Evolutionary conservation across 2,329 filamentous ascomycete species (phyloP).

Genomic region (Ceratocystis huliohia): DNA sequence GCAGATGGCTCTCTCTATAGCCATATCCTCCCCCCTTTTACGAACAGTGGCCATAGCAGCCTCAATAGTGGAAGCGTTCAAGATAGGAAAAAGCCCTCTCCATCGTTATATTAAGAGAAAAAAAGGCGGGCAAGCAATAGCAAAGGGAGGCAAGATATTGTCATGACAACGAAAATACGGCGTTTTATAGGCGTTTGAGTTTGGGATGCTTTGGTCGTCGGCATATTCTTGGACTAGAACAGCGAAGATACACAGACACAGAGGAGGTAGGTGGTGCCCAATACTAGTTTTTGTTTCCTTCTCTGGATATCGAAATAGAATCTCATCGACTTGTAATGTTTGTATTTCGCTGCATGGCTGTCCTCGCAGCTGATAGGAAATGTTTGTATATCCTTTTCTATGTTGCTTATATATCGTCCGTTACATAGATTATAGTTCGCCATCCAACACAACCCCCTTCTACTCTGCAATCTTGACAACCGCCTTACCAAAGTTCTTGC

Average conservation of each 20-base stretch:
- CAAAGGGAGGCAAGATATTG: not conserved
- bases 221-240: not conserved
- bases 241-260: not conserved
- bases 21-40: not conserved
- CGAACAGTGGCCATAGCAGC: not conserved
- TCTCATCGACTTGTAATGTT: not conserved
- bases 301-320: not conserved
- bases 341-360: not conserved
- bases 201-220: not conserved
- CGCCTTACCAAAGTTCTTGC: slow-evolving; percentile 79
- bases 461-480: slow-evolving; percentile 47
- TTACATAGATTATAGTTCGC: not conserved
- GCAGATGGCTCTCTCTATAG: not conserved
- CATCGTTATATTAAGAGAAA: not conserved
- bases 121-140: not conserved
- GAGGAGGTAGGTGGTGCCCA: not conserved
- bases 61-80: not conserved
- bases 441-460: not conserved
- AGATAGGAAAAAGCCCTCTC: not conserved
- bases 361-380: not conserved
- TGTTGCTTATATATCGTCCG: too few relatives aligned
- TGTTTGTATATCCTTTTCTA: not conserved
- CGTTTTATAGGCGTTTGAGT: slow-evolving; percentile 4
- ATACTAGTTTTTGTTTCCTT: not conserved
- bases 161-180: not conserved